Percentiles rank a stretch among this genome's conserved stretches.
Conservation (phyloP, 2,329 filamentous ascomycete species). For the Rosellinia necatrix region DNA sequence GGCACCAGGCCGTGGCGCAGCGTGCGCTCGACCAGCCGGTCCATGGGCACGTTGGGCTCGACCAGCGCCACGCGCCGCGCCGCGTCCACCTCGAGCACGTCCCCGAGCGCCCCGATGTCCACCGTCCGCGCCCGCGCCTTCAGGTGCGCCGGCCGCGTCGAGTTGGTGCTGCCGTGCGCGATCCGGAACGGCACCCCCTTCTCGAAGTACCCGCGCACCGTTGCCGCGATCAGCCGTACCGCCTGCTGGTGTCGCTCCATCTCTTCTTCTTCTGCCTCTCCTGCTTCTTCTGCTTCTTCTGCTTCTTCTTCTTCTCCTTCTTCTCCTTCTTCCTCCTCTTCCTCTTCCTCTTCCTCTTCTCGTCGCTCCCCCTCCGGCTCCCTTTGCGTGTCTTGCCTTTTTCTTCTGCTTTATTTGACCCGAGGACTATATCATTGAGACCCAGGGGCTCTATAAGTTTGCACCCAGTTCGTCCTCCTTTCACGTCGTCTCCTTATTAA, state of each 20-base stretch:
- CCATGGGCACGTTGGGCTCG: slow-evolving; percentile 79
- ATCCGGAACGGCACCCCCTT: slow-evolving; percentile 68
- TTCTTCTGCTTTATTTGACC: too few species aligned
- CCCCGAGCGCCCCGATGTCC: slow-evolving; percentile 67
- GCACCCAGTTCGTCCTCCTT: too few species aligned
- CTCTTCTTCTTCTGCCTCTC: not conserved
- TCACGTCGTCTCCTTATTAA: too few species aligned
- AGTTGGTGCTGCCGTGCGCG: slow-evolving; percentile 78
- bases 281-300: too few species aligned
- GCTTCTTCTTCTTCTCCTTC: too few species aligned
- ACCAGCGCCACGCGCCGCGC: slow-evolving; percentile 64
- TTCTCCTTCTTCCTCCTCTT: too few species aligned
- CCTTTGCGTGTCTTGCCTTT: too few species aligned
- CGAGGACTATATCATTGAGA: too few species aligned
- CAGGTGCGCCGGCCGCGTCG: slow-evolving; percentile 61
- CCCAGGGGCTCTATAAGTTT: too few species aligned
- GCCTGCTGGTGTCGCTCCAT: slow-evolving; percentile 58
- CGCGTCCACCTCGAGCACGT: slow-evolving; percentile 67
- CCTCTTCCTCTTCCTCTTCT: too few species aligned
- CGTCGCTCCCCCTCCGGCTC: too few species aligned
- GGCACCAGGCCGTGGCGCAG: slow-evolving; percentile 69
- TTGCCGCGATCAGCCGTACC: slow-evolving; percentile 52
- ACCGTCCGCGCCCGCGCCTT: slow-evolving; percentile 51
- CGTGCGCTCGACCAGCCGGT: slow-evolving; percentile 68
- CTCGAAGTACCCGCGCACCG: slow-evolving; percentile 54